Evolutionary conservation across 2,329 filamentous ascomycete genomes (phyloP).

Genomic region (Paecilomyces sp.): DNA sequence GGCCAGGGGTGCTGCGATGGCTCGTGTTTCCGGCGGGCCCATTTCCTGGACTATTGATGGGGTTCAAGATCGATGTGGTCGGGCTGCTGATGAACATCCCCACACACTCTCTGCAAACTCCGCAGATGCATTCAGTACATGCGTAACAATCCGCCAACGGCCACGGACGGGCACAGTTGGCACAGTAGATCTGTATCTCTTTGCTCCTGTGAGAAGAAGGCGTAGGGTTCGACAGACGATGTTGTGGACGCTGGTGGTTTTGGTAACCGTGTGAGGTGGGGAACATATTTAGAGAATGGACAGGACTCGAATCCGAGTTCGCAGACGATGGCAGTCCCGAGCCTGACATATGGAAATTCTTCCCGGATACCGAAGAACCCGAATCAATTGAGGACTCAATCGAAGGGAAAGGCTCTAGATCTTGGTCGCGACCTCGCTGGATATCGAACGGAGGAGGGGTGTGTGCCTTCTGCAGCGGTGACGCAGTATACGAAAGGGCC

Average conservation of each 20-base stretch:
- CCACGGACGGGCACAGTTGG: constrained; percentile 72
- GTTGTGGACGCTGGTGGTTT: constrained; percentile 25
- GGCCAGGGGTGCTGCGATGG: constrained; percentile 14
- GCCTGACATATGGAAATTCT: constrained; percentile 63
- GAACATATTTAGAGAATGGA: constrained; percentile 33
- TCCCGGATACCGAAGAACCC: constrained; percentile 44
- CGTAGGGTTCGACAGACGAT: constrained; percentile 41
- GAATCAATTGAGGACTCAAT: constrained; percentile 71
- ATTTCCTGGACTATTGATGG: constrained; percentile 24
- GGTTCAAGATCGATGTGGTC: constrained; percentile 29
- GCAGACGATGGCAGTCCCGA: constrained; percentile 64
- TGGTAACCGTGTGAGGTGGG: constrained; percentile 23
- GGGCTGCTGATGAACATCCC: constrained; percentile 37
- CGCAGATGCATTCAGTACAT: constrained; percentile 93
- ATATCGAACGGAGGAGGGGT: constrained; percentile 70
- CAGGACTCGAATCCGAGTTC: constrained; percentile 57
- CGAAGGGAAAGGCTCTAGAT: constrained; percentile 75
- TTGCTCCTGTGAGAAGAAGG: constrained; percentile 44
- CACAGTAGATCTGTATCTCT: constrained; percentile 81
- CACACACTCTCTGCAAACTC: constrained; percentile 82
- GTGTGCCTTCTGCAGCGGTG: constrained; percentile 80
- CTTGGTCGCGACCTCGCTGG: constrained; percentile 42
- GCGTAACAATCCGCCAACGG: constrained; percentile 78
- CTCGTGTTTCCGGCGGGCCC: constrained; percentile 19
- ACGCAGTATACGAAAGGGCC: constrained; percentile 65